Conservation (phyloP, 2,329 filamentous ascomycete genomes). For the Phialocephala sp. region DNA sequence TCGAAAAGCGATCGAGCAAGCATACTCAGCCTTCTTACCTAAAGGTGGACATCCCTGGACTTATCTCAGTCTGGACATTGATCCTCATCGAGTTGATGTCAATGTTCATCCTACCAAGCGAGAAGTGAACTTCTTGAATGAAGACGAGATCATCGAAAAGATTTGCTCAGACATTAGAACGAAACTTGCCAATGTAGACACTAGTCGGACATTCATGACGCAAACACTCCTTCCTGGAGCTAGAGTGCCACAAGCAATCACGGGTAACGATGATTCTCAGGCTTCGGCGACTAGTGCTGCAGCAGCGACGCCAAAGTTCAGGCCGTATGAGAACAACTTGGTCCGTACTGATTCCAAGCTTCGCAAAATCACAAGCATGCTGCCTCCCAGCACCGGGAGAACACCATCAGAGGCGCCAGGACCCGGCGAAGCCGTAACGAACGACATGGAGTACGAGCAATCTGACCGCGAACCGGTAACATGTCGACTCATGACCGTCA, state of each 20-base stretch:
- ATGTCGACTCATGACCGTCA: constrained; percentile 83
- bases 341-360: constrained; percentile 87
- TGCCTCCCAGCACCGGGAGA: constrained; percentile 60
- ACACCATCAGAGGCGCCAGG: constrained; percentile 38
- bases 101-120: constrained; percentile 97
- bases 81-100: constrained; percentile 90
- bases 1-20: constrained; percentile 89
- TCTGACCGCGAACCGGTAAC: constrained; percentile 71
- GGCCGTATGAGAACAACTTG: constrained; percentile 82
- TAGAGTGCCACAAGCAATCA: constrained; percentile 43
- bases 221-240: constrained; percentile 85
- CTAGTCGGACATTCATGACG: constrained; percentile 91
- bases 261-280: constrained; percentile 26
- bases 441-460: constrained; percentile 72
- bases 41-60: constrained; percentile 95
- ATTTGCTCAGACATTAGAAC: constrained; percentile 82
- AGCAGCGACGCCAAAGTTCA: constrained; percentile 55
- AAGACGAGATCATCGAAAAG: constrained; percentile 90
- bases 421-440: constrained; percentile 38
- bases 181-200: constrained; percentile 85
- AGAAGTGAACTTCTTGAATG: constrained; percentile 96
- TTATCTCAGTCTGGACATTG: constrained; percentile 91
- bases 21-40: constrained; percentile 84
- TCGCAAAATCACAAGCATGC: constrained; percentile 97
- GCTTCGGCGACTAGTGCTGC: constrained; percentile 29